Percentiles rank a stretch among this genome's conserved stretches.
These are phyloP conservation scores for Epichloe festucae DNA, from an alignment of 2,329 filamentous ascomycete species.

Conservation along the genomic window DNA sequence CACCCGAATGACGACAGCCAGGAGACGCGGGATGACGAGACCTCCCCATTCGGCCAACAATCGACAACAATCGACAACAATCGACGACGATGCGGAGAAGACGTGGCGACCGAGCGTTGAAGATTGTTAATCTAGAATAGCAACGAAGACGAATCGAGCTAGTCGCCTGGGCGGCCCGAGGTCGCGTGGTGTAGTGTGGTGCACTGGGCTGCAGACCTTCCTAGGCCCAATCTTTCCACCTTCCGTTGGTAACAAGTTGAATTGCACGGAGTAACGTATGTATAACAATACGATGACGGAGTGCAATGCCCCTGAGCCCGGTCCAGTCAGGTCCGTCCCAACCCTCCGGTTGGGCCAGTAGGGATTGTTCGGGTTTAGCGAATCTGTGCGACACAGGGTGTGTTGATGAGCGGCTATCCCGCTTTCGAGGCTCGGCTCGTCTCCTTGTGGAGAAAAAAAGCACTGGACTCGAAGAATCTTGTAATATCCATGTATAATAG, in stretches of 20 bases:
- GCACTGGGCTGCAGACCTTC: too few relatives aligned
- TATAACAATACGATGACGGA: not conserved
- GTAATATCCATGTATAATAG: not conserved
- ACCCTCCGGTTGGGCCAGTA: not conserved
- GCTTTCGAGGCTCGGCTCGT: not conserved
- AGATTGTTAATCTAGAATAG: not conserved
- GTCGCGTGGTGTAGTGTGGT: too few relatives aligned
- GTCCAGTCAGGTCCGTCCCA: not conserved
- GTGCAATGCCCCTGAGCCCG: not conserved
- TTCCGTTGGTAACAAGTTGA: too few relatives aligned
- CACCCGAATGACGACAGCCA: not conserved
- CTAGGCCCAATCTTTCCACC: too few relatives aligned
- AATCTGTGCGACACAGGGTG: not conserved
- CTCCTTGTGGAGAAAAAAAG: not conserved
- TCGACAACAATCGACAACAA: not conserved
- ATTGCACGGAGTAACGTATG: not conserved
- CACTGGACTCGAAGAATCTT: not conserved
- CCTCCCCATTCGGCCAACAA: not conserved
- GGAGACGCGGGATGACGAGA: not conserved
- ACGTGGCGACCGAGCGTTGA: not conserved
- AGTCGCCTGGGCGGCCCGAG: not conserved
- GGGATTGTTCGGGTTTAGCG: not conserved
- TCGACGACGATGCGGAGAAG: not conserved
- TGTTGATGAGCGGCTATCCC: not conserved
- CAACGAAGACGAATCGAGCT: not conserved